A percentile compares a stretch with the other conserved stretches of the same genome.
Evolutionary conservation across 176 grass and related monocot genomes (phyloP).

Genomic region (Avena insularis): DNA sequence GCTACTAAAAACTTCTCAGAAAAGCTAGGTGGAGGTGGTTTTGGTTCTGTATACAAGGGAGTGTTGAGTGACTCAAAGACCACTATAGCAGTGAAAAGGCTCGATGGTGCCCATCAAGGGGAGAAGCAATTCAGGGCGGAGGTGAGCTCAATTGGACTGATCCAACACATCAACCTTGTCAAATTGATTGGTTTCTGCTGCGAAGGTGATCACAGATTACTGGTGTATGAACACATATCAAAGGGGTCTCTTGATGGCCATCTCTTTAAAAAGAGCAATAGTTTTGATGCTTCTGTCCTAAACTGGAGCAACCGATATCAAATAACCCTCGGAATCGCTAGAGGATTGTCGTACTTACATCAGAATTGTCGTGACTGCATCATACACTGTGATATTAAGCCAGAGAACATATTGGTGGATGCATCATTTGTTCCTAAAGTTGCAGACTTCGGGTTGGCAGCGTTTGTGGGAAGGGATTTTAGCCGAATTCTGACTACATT

Average conservation of each 20-base stretch:
- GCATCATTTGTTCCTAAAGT: constrained; percentile 19
- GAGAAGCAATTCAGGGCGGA: constrained; percentile 19
- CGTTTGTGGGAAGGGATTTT: constrained; percentile 14
- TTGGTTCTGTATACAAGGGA: constrained; percentile 10
- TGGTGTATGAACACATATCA: constrained; percentile 1
- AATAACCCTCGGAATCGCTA: not conserved
- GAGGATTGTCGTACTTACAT: constrained; percentile 11
- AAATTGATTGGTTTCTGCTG: constrained; percentile 12
- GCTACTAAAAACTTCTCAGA: not conserved
- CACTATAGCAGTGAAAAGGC: not conserved
- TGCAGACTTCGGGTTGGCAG: constrained; percentile 10
- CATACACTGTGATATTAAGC: constrained; percentile 1
- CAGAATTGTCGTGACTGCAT: not conserved
- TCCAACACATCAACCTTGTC: not conserved
- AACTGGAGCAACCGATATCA: not conserved
- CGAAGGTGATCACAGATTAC: not conserved
- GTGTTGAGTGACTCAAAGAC: not conserved
- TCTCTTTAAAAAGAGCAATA: not conserved
- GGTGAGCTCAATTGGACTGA: constrained; percentile 13
- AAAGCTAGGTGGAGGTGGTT: constrained; percentile 4
- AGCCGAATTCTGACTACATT: not conserved
- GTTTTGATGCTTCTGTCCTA: not conserved
- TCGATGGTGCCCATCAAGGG: not conserved
- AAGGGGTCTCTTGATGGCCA: not conserved
- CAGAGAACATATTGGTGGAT: not conserved